phyloP scores from a whole-genome alignment of 257 asterid species.

The Solanum infundibuliforme region DNA sequence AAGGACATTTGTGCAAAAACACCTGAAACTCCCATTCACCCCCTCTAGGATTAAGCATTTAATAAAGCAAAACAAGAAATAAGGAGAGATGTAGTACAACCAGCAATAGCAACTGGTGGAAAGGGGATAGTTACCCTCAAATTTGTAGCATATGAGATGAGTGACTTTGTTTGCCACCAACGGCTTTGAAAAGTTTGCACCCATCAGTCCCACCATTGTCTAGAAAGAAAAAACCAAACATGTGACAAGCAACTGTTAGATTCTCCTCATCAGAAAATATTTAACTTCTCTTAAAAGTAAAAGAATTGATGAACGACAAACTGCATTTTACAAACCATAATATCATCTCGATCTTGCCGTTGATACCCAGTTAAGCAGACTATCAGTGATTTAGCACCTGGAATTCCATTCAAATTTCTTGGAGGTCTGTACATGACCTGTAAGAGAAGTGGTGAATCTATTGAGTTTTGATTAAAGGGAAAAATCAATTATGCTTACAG shows the following conservation, averaged over 20 bases:
- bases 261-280: not conserved
- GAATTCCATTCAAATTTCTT: constrained; percentile 71
- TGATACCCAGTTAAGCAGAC: constrained; percentile 91
- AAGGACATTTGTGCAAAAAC: not conserved
- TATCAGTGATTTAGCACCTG: constrained; percentile 62
- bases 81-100: not conserved
- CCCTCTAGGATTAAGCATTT: not conserved
- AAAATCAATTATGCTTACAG: not conserved
- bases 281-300: not conserved
- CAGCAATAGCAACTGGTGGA: not conserved
- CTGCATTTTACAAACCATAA: constrained; percentile 44
- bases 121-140: constrained; percentile 52
- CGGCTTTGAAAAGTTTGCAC: constrained; percentile 85
- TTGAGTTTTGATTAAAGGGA: not conserved
- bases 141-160: constrained; percentile 94
- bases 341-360: constrained; percentile 66
- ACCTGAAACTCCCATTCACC: not conserved
- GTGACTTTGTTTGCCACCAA: constrained; percentile 75
- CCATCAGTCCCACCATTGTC: constrained; percentile 92
- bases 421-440: constrained; percentile 77
- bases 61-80: not conserved
- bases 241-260: not conserved
- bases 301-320: not conserved
- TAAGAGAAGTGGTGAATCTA: not conserved
- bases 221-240: constrained; percentile 10